phyloP scores from a whole-genome alignment of 805 yeast genomes.

The Wickerhamiella lipophila region DNA sequence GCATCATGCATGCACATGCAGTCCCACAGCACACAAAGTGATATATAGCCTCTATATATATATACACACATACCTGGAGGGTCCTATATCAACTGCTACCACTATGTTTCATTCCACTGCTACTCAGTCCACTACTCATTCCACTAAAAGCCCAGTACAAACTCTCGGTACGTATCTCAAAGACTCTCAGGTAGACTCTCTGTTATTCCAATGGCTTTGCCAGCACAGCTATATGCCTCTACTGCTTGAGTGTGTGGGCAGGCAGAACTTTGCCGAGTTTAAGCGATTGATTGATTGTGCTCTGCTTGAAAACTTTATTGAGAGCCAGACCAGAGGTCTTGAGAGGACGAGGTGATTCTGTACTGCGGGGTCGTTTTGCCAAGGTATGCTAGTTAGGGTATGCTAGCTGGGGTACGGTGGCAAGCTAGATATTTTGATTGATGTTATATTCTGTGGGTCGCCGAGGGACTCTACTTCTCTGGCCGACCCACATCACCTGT shows the following conservation, averaged over 20 bases:
- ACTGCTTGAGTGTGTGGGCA: not conserved
- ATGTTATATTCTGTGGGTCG: no score
- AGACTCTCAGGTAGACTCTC: not conserved
- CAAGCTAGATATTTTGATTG: no score
- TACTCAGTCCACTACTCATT: not conserved
- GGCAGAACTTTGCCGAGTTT: not conserved
- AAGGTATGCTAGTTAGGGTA: no score
- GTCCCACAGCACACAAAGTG: not conserved
- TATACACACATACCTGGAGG: no score
- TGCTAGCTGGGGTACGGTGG: no score
- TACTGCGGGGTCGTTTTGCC: no score
- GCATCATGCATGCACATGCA: not conserved
- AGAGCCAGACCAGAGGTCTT: not conserved
- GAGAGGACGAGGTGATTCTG: no score
- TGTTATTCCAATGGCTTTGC: not conserved
- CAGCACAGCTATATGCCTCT: not conserved
- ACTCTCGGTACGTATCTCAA: not conserved
- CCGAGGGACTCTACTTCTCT: no score
- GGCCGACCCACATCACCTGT: no score
- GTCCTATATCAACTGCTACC: no score
- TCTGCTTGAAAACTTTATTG: not conserved
- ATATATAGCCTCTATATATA: no score
- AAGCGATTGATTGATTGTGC: not conserved
- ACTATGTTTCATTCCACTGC: no score
- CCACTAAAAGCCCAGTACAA: not conserved